Percentiles rank a stretch among this genome's conserved stretches.
phyloP scores from a whole-genome alignment of 148 eudicot species.

The Vaccinium macrocarpon region DNA sequence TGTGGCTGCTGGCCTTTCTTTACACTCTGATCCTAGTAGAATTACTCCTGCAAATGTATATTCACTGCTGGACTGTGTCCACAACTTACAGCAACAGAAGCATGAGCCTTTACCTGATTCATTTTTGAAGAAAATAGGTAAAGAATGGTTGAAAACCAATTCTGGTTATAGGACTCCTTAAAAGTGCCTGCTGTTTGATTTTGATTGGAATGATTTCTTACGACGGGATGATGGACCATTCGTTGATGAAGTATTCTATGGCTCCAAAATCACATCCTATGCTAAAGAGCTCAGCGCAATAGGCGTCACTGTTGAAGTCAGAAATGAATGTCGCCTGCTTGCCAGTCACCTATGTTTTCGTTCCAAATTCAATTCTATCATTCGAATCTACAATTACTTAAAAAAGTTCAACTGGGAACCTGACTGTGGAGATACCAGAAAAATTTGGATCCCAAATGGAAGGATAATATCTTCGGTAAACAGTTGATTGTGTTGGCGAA shows the following conservation, averaged over 20 bases:
- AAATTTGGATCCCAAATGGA: conserved; percentile 51
- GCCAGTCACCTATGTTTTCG: conserved; percentile 33
- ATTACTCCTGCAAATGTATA: conserved; percentile 37
- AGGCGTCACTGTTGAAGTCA: conserved; percentile 38
- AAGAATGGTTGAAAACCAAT: conserved; percentile 53
- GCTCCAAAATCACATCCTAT: conserved; percentile 30
- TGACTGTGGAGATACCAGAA: conserved; percentile 4
- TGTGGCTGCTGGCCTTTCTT: conserved; percentile 32
- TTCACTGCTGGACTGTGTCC: conserved; percentile 44
- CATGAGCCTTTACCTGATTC: conserved; percentile 17
- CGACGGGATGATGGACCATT: conserved; percentile 52
- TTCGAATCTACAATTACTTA: conserved; percentile 41
- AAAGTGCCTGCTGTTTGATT: conserved; percentile 37
- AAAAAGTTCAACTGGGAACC: conserved; percentile 37
- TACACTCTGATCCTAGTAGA: conserved; percentile 33
- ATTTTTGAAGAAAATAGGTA: conserved; percentile 22
- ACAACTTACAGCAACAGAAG: not conserved
- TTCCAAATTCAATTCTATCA: conserved; percentile 30
- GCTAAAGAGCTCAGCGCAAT: conserved; percentile 39
- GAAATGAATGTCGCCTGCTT: conserved; percentile 30
- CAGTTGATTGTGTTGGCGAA: conserved; percentile 41
- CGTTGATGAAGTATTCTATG: conserved; percentile 56
- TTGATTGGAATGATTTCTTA: conserved; percentile 24
- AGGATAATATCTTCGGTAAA: conserved; percentile 35
- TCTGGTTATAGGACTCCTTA: conserved; percentile 42